Base-by-base conservation (phyloP, 2,329 filamentous ascomycete genomes). In the Exophiala spinifera region DNA sequence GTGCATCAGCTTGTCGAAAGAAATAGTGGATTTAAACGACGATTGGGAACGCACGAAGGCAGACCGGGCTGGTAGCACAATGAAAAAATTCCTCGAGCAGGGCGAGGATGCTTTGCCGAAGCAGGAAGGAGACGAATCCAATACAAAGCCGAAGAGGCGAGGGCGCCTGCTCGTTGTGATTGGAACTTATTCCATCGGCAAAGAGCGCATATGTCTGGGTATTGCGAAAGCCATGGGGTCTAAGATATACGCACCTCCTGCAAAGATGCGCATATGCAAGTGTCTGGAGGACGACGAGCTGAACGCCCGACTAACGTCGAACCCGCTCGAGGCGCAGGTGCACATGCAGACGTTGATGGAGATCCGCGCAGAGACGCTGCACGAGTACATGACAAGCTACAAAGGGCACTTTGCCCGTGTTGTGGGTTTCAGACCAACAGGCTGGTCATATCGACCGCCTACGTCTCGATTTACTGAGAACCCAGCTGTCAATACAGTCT, bases 301-400 rank as follows among this genome's bases (percentile, higher is more conserved):
- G 3, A 77, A 85, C 21, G 79, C 81, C 0, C 80, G 90, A 3
- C 80, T 99, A 65, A 99, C 94, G 0, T 79, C 79, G 6, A 77
- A 96, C 67, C 91, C 94, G 0, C 75, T 81, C 19, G 88, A 89
- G 64, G 94, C 94, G 0, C 92, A 97, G 70, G 91, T 99, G 0
- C 94, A 99, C 72, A 96, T 99, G 91, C 95, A 96, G 64, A 91
- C 88, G 65, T 79, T 99, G 8, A 94, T 94, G 79, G 92, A 97
- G 70, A 91, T 99, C 62, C 86, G 91, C 21, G 85, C 91, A 31
- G 91, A 96, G 62, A 96, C 92, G 0, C 62, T 99, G 1, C 85
- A 89, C 61, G 91, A 96, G 57, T 99, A 99, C 65, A 81, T 97
- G 4, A 83, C 86, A 64, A 79, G 82, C 33, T 88, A 90, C 74